These are phyloP conservation scores for Turnera subulata DNA, from an alignment of 345 rosid genomes.

Conservation along the genomic window DNA sequence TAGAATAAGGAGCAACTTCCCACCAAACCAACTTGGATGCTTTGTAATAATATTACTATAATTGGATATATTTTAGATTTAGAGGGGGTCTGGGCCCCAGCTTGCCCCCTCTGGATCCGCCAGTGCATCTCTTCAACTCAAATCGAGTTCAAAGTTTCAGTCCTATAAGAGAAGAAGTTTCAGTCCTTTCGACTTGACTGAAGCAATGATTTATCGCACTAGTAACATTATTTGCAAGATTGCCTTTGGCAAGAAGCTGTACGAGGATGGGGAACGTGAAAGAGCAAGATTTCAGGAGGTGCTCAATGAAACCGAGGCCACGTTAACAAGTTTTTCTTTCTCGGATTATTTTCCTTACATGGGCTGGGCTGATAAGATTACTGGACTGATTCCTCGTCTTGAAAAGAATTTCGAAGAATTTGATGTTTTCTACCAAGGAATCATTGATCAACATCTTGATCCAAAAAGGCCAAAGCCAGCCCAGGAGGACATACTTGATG, in stretches of 20 bases:
- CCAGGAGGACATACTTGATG: conserved; percentile 20
- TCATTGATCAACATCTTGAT: conserved; percentile 40
- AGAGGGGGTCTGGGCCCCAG: too few relatives aligned
- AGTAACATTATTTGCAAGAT: conserved; percentile 21
- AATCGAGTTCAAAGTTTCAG: conserved; percentile 28
- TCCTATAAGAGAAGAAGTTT: conserved; percentile 34
- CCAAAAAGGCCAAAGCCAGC: conserved; percentile 12
- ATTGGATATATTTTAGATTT: too few relatives aligned
- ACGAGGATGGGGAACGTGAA: conserved; percentile 23
- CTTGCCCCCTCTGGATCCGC: too few relatives aligned
- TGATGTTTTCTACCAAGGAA: conserved; percentile 37
- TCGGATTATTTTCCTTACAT: conserved; percentile 38
- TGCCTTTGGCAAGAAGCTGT: conserved; percentile 46
- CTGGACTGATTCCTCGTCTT: conserved; percentile 26
- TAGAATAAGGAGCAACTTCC: too few relatives aligned
- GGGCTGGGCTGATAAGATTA: conserved; percentile 43
- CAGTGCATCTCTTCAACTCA: conserved; percentile 28
- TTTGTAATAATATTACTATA: too few relatives aligned
- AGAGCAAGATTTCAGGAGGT: conserved; percentile 22
- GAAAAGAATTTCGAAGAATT: conserved; percentile 29
- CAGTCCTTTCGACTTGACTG: not conserved
- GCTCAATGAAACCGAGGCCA: conserved; percentile 25
- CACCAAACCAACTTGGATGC: too few relatives aligned
- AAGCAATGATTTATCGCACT: conserved; percentile 14
- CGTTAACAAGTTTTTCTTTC: conserved; percentile 34